phyloP scores from a whole-genome alignment of 768 basidiomycete species.

The Leccinellum luteum region DNA sequence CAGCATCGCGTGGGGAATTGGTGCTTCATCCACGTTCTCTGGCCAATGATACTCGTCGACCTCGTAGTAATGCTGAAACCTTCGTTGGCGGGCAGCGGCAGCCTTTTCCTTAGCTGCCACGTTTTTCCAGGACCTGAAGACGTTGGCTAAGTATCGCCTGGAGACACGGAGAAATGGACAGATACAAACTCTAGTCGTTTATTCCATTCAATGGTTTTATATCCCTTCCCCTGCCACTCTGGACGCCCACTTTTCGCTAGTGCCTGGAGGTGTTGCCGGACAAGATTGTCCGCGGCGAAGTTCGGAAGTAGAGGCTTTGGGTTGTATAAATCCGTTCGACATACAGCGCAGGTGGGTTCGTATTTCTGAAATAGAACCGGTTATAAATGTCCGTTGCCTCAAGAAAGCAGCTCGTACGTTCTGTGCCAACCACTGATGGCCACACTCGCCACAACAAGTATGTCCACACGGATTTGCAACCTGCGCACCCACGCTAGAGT shows the following conservation, averaged over 20 bases:
- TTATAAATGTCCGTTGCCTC: not conserved
- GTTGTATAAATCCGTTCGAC: conserved; percentile 46
- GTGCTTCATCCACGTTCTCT: conserved; percentile 2
- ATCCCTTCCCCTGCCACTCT: conserved; percentile 54
- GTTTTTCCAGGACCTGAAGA: conserved; percentile 31
- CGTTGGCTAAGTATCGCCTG: not conserved
- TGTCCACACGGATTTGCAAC: conserved; percentile 73
- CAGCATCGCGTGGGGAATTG: not conserved
- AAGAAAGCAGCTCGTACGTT: conserved; percentile 39
- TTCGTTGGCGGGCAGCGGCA: conserved; percentile 4
- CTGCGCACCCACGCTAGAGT: conserved; percentile 57
- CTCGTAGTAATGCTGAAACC: conserved; percentile 10
- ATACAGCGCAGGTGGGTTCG: conserved; percentile 55
- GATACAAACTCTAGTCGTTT: conserved; percentile 51
- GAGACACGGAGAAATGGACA: not conserved
- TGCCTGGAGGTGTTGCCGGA: conserved; percentile 55
- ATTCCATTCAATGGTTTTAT: conserved; percentile 49
- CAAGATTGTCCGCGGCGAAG: conserved; percentile 55
- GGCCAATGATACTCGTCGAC: conserved; percentile 9
- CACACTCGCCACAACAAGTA: conserved; percentile 67
- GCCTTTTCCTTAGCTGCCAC: conserved; percentile 17
- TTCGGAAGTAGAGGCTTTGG: conserved; percentile 59
- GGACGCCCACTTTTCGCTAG: conserved; percentile 44
- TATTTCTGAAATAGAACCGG: conserved; percentile 30
- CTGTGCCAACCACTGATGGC: conserved; percentile 54